Percentiles rank a stretch among this genome's conserved stretches.
Conservation (phyloP, 257 asterid genomes). For the Fraxinus pennsylvanica region DNA sequence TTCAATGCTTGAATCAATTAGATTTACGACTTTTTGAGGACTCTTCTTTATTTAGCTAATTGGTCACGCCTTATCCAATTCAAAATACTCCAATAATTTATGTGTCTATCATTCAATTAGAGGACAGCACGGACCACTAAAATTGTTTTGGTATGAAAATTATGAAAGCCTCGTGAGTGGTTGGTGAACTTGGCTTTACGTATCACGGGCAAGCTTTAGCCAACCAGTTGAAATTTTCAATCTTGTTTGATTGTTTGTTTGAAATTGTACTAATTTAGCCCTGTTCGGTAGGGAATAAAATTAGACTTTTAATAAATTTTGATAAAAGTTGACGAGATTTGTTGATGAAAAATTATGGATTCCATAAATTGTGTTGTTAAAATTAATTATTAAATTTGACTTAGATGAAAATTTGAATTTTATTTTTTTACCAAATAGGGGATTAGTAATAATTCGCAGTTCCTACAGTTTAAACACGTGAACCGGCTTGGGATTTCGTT, state of each 20-base stretch:
- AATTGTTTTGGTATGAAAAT: background rate
- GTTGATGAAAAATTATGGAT: too few relatives aligned
- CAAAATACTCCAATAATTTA: background rate
- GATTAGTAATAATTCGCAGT: background rate
- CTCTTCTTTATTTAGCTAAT: too few relatives aligned
- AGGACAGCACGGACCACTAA: background rate
- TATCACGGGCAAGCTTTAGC: background rate
- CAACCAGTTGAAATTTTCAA: background rate
- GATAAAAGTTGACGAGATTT: too few relatives aligned
- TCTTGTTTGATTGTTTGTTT: background rate
- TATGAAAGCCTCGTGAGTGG: background rate
- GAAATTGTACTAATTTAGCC: background rate
- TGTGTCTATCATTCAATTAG: background rate
- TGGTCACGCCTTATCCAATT: background rate
- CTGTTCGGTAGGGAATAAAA: too few relatives aligned
- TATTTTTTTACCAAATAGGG: too few relatives aligned
- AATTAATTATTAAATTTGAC: too few relatives aligned
- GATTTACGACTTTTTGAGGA: too few relatives aligned
- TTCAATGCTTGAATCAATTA: too few relatives aligned
- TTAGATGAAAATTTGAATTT: too few relatives aligned
- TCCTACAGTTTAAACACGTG: background rate
- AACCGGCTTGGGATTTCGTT: background rate
- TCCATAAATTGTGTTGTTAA: too few relatives aligned
- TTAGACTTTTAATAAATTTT: too few relatives aligned
- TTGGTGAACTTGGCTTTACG: slow-evolving; percentile 1